Evolutionary conservation across 2,329 filamentous ascomycete genomes (phyloP).

Genomic region (Beauveria sp.): DNA sequence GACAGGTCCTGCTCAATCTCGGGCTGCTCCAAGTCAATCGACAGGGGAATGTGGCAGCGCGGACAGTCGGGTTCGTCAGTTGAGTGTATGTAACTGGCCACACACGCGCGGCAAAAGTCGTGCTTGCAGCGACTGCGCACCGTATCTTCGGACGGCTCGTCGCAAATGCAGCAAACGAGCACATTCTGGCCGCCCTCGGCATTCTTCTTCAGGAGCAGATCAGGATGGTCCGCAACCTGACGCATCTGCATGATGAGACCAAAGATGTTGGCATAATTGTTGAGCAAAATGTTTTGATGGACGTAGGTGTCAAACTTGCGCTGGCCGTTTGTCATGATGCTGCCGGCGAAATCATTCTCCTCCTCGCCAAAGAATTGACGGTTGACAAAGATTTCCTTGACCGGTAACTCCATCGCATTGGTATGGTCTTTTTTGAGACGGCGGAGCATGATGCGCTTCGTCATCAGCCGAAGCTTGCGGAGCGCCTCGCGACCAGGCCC

Average conservation of each 20-base stretch:
- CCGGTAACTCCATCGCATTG: constrained; percentile 89
- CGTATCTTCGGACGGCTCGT: constrained; percentile 91
- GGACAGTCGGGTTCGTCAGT: constrained; percentile 77
- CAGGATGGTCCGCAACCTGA: constrained; percentile 93
- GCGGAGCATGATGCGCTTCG: constrained; percentile 89
- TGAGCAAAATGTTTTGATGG: constrained; percentile 83
- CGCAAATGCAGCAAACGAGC: constrained; percentile 87
- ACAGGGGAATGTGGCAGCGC: constrained; percentile 80
- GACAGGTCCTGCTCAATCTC: constrained; percentile 89
- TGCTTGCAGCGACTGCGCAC: constrained; percentile 89
- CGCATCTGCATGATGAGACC: constrained; percentile 99
- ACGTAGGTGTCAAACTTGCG: constrained; percentile 95
- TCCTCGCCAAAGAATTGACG: constrained; percentile 96
- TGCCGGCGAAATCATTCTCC: constrained; percentile 89
- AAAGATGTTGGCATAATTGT: constrained; percentile 99
- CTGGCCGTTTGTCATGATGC: constrained; percentile 87
- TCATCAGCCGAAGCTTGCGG: constrained; percentile 76
- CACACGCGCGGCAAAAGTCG: constrained; percentile 49
- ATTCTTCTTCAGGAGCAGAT: constrained; percentile 85
- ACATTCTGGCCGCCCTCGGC: constrained; percentile 81
- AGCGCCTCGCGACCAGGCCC: constrained; percentile 64
- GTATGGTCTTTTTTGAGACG: constrained; percentile 92
- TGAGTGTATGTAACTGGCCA: constrained; percentile 56
- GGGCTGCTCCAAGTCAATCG: constrained; percentile 89
- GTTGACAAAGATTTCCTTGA: constrained; percentile 87